Conservation (phyloP, 352 stramenopile species). For the Phytophthora palmivora region DNA sequence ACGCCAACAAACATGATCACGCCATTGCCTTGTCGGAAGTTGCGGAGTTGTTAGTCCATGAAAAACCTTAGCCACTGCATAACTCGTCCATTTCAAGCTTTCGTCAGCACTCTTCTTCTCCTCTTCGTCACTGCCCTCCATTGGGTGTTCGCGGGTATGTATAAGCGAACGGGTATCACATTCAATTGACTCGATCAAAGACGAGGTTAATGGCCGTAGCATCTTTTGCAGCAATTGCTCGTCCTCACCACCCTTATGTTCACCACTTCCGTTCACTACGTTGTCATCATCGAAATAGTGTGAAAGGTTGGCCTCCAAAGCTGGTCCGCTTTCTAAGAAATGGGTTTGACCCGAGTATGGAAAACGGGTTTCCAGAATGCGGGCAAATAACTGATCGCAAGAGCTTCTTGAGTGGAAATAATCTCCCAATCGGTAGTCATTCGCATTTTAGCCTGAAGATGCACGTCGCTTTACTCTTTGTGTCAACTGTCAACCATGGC, state of each 20-base stretch:
- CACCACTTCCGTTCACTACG: neutral
- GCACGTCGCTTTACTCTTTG: too few relatives aligned
- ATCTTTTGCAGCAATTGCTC: constrained; percentile 46
- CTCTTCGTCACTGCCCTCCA: constrained; percentile 22
- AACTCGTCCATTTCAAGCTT: constrained; percentile 56
- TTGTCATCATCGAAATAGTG: constrained; percentile 75
- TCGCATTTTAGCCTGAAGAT: too few relatives aligned
- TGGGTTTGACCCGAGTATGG: too few relatives aligned
- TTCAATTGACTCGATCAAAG: constrained; percentile 64
- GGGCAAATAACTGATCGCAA: too few relatives aligned
- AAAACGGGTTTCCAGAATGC: too few relatives aligned
- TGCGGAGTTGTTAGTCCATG: constrained; percentile 75
- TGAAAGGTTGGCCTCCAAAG: constrained; percentile 57
- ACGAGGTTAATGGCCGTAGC: constrained; percentile 54
- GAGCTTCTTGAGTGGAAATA: too few relatives aligned
- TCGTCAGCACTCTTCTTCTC: constrained; percentile 25
- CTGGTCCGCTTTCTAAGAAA: too few relatives aligned
- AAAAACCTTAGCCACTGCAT: constrained; percentile 80
- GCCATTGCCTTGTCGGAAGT: constrained; percentile 68
- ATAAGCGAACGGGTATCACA: constrained; percentile 53
- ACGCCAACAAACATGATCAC: constrained; percentile 69
- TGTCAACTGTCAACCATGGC: too few relatives aligned
- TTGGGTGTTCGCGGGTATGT: constrained; percentile 19
- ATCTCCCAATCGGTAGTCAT: too few relatives aligned
- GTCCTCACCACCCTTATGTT: constrained; percentile 34